phyloP scores from a whole-genome alignment of 176 grass and related monocot genomes.

The Pharus latifolius region DNA sequence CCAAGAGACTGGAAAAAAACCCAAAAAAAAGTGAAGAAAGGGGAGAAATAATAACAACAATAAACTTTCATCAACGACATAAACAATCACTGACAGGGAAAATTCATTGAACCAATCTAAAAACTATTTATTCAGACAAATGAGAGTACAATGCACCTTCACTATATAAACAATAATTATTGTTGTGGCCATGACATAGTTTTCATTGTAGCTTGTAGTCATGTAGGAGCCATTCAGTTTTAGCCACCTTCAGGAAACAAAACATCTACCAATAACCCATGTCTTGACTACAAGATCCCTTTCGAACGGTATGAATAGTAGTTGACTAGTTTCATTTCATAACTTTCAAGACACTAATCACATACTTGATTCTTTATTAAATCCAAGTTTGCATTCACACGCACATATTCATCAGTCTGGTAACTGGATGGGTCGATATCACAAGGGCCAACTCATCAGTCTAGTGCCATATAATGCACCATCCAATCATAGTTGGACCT shows the following conservation, averaged over 20 bases:
- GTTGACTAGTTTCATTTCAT: no score
- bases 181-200: neutral
- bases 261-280: neutral
- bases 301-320: slow-evolving; percentile 12
- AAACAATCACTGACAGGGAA: neutral
- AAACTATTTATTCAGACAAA: neutral
- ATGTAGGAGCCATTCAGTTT: neutral
- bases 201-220: neutral
- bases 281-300: slow-evolving; percentile 6
- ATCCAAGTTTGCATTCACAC: slow-evolving; percentile 21
- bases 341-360: slow-evolving; percentile 16
- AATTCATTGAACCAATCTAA: neutral
- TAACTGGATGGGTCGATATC: neutral
- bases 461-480: neutral
- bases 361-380: slow-evolving; percentile 12
- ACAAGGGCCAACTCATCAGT: slow-evolving; percentile 4
- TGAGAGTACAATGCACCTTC: neutral
- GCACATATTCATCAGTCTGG: neutral
- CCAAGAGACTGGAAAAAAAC: neutral
- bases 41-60: neutral
- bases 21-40: neutral
- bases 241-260: neutral
- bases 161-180: neutral
- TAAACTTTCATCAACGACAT: neutral
- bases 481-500: neutral